phyloP scores from a whole-genome alignment of 1,284 basidiomycete genomes.

The Apiotrichum sp. region DNA sequence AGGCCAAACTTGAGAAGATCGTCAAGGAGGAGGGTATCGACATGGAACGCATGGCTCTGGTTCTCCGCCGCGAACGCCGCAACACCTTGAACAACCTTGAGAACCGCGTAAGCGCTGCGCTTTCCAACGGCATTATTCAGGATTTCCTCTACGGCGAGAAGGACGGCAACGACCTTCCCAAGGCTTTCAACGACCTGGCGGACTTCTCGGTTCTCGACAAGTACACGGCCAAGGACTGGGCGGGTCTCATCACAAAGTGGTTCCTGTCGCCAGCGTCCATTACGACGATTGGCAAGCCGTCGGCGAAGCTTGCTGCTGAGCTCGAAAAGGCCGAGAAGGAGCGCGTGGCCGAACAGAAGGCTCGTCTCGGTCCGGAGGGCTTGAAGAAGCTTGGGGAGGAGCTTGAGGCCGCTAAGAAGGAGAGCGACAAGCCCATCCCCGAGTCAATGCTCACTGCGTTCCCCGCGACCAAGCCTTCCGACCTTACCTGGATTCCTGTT shows the following conservation, averaged over 20 bases:
- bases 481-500: constrained; percentile 91
- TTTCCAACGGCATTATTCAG: constrained; percentile 58
- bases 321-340: constrained; percentile 77
- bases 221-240: constrained; percentile 78
- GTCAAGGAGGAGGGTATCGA: constrained; percentile 68
- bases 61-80: constrained; percentile 80
- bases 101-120: constrained; percentile 30
- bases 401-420: constrained; percentile 75
- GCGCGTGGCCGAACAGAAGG: constrained; percentile 65
- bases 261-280: constrained; percentile 60
- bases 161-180: constrained; percentile 72
- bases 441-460: constrained; percentile 72
- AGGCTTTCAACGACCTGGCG: constrained; percentile 71
- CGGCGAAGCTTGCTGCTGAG: constrained; percentile 71
- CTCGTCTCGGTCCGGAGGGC: constrained; percentile 70
- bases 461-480: constrained; percentile 75
- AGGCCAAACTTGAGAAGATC: constrained; percentile 65
- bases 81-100: constrained; percentile 53
- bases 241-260: constrained; percentile 68
- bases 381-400: constrained; percentile 64
- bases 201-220: constrained; percentile 61
- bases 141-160: constrained; percentile 84
- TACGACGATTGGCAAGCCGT: constrained; percentile 80
- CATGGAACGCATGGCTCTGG: constrained; percentile 83
- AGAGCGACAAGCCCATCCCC: constrained; percentile 80